Evolutionary conservation across 2,329 filamentous ascomycete species (phyloP).

Genomic region (Cadophora sp.): DNA sequence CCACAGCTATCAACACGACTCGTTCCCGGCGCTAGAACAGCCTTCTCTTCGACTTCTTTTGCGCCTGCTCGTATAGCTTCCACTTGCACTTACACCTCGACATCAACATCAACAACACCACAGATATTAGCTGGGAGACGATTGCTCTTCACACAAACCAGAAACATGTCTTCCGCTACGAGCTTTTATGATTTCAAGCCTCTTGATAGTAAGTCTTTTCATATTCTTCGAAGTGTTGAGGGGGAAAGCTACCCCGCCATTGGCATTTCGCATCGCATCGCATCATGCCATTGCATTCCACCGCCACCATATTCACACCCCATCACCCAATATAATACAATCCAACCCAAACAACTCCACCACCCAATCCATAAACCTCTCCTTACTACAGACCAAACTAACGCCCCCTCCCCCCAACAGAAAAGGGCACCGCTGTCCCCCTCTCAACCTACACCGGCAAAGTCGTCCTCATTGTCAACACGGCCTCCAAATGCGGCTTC

Average conservation of each 20-base stretch:
- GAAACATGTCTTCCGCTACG: slow-evolving; percentile 69
- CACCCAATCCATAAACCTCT: background rate
- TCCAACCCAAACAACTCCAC: background rate
- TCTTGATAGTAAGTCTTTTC: slow-evolving; percentile 70
- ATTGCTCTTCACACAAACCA: slow-evolving; percentile 8
- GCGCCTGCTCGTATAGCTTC: background rate
- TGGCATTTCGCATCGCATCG: slow-evolving; percentile 7
- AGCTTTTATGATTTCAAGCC: slow-evolving; percentile 86
- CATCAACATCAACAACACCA: background rate
- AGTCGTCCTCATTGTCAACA: slow-evolving; percentile 96
- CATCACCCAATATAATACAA: background rate
- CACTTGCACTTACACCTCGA: background rate
- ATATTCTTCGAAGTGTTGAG: background rate
- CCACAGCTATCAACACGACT: background rate
- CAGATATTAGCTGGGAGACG: background rate
- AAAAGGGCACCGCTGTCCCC: slow-evolving; percentile 75
- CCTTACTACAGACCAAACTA: slow-evolving; percentile 13
- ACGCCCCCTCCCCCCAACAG: slow-evolving; percentile 51
- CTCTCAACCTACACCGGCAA: slow-evolving; percentile 83
- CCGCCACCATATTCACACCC: background rate
- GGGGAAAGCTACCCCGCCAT: slow-evolving; percentile 9
- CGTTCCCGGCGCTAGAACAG: slow-evolving; percentile 13
- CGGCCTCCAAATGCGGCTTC: slow-evolving; percentile 98
- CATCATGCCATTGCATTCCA: background rate
- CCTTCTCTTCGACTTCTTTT: background rate